Base-by-base conservation (phyloP, 2,329 filamentous ascomycete species). In the Thielaviopsis punctulata region DNA sequence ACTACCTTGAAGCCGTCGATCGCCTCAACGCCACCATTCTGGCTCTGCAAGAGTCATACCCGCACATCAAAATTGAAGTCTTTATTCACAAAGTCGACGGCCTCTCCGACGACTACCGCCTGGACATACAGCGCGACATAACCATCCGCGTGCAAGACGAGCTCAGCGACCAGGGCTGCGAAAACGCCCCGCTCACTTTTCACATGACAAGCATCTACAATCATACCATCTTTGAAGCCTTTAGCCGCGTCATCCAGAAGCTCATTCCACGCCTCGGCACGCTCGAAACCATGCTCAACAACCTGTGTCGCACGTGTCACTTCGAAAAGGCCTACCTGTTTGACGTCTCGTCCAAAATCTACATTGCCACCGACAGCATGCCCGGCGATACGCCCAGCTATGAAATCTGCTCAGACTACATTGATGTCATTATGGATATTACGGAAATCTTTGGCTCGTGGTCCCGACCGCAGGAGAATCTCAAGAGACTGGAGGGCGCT, bases 71-170 rank as follows among this genome's bases (percentile, higher is more conserved):
- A 66, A 85, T 98, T 58, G 90, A 96, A 64, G 90, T 98, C 49
- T 96, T 98, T 66, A 94, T 98, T 60, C 92, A 98, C 75, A 98
- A 98, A 66, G 90, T 95, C 30, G 92, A 98, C 63, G 90, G 89
- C n/a, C 74, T 98, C 15, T 92, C 86, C 24, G 92, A 96, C 59
- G 92, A 98, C 66, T 96, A 92, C 72, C 89, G 92, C 63, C 80
- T 89, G 54, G 92, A 98, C 61, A 94, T 93, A 18, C 92, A 94
- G 69, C 84, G 92, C 55, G 92, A 98, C 66, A 94, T 98, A 57
- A 89, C 89, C 50, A 93, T 96, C 64, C 82, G 88, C 39, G 95
- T 96, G 57, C 88, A 94, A 61, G 92, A 98, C 64, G 92, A 98
- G 65, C 78, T 98, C 27, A 90, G 84, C 10, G 92, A 98, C 64